Conservation (phyloP, 164 flowering plant genomes). For the Berberis thunbergii region DNA sequence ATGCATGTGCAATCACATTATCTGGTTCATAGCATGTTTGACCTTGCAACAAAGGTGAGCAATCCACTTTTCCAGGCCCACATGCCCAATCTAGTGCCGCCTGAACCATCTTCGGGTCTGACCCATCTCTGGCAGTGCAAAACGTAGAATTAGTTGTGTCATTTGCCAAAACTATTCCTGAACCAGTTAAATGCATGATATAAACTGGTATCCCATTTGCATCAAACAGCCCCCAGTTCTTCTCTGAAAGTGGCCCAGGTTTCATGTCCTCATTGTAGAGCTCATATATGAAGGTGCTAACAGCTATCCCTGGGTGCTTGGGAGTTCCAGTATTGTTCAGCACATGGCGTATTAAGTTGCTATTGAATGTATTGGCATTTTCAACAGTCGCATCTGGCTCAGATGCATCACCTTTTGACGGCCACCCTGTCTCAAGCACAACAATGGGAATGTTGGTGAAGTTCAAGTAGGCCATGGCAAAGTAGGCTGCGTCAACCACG, state of each 20-base stretch:
- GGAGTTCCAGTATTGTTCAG: slow-evolving; percentile 84
- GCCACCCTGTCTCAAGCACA: slow-evolving; percentile 84
- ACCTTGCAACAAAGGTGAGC: slow-evolving; percentile 64
- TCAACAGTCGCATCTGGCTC: slow-evolving; percentile 69
- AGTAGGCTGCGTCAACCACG: slow-evolving; percentile 72
- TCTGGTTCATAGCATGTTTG: slow-evolving; percentile 79
- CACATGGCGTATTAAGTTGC: slow-evolving; percentile 70
- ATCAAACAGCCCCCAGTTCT: slow-evolving; percentile 88
- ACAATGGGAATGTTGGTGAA: slow-evolving; percentile 60
- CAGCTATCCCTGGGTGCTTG: slow-evolving; percentile 67
- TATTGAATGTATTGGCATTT: slow-evolving; percentile 79
- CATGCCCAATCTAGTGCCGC: slow-evolving; percentile 94
- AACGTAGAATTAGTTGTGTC: slow-evolving; percentile 78
- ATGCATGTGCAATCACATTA: slow-evolving; percentile 58
- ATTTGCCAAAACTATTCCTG: slow-evolving; percentile 71
- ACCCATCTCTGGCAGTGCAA: slow-evolving; percentile 57
- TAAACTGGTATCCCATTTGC: slow-evolving; percentile 58
- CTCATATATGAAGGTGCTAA: slow-evolving; percentile 82
- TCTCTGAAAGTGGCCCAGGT: slow-evolving; percentile 69
- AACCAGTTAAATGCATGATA: slow-evolving; percentile 51
- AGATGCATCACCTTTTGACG: slow-evolving; percentile 61
- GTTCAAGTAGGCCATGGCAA: slow-evolving; percentile 64
- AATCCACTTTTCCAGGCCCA: slow-evolving; percentile 85
- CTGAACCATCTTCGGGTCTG: slow-evolving; percentile 71
- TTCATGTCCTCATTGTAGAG: slow-evolving; percentile 79